Conservation (phyloP, 306 rosid species). For the Prunus mongolica region DNA sequence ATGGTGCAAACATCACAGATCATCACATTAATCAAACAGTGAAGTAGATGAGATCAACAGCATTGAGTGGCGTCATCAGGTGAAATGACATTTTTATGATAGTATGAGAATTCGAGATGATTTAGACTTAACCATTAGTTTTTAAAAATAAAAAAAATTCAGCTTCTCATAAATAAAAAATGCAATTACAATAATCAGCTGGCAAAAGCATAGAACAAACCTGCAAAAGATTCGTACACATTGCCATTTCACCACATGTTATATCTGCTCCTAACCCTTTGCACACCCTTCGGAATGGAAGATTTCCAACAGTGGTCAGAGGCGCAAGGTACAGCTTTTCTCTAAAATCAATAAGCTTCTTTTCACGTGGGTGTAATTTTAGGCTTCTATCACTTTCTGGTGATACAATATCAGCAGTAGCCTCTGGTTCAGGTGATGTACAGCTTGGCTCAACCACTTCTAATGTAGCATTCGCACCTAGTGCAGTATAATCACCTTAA, state of each 20-base stretch:
- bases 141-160: too few species aligned
- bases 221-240: slow-evolving; percentile 96
- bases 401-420: slow-evolving; percentile 23
- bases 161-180: not conserved
- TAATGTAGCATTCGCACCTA: slow-evolving; percentile 39
- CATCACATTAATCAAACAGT: not conserved
- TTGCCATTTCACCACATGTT: slow-evolving; percentile 98
- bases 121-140: not conserved
- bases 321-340: slow-evolving; percentile 93
- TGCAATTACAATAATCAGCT: not conserved
- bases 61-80: not conserved
- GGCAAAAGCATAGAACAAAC: slow-evolving; percentile 34
- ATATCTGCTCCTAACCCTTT: slow-evolving; percentile 86
- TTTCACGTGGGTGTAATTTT: slow-evolving; percentile 70
- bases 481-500: slow-evolving; percentile 15
- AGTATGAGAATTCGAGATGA: not conserved
- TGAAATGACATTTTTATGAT: not conserved
- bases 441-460: slow-evolving; percentile 31
- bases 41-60: not conserved
- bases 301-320: slow-evolving; percentile 95
- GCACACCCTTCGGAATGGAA: slow-evolving; percentile 96
- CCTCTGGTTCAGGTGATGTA: slow-evolving; percentile 40
- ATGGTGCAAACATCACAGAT: not conserved
- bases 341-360: slow-evolving; percentile 81
- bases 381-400: slow-evolving; percentile 61